Evolutionary conservation across 176 grass and related monocot species (phyloP).

Genomic region (Oryza punctata): DNA sequence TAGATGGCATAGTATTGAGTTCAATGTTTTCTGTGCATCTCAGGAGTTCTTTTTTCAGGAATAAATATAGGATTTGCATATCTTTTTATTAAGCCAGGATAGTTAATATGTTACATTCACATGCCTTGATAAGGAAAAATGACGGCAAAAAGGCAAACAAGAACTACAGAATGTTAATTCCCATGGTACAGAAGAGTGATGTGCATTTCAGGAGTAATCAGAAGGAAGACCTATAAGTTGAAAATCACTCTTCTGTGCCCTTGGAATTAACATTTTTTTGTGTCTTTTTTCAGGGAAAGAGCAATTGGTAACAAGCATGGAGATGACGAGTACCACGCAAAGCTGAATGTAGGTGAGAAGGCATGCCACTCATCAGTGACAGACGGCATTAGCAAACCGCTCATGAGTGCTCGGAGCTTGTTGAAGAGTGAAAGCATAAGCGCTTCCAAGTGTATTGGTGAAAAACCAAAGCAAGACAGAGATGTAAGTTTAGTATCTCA

Average conservation of each 20-base stretch:
- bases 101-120: too few relatives aligned
- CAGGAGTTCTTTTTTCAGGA: not conserved
- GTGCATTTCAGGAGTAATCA: not conserved
- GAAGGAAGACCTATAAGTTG: conserved; percentile 4
- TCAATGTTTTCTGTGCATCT: not conserved
- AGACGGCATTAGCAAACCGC: conserved; percentile 67
- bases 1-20: not conserved
- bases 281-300: conserved; percentile 73
- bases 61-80: too few relatives aligned
- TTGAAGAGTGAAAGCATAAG: conserved; percentile 98
- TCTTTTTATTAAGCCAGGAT: too few relatives aligned
- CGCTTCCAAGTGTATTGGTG: conserved; percentile 92
- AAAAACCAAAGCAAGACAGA: conserved; percentile 64
- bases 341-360: conserved; percentile 50
- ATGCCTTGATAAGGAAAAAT: too few relatives aligned
- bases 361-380: conserved; percentile 61
- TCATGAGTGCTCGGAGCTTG: conserved; percentile 72
- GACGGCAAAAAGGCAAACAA: too few relatives aligned
- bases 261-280: conserved; percentile 28
- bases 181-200: not conserved
- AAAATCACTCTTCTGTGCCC: not conserved
- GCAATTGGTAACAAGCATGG: conserved; percentile 67
- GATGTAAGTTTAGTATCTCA: conserved; percentile 66
- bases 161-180: too few relatives aligned
- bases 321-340: conserved; percentile 33